Conservation (phyloP, 108 stramenopile species). For the Parmales sp. region DNA sequence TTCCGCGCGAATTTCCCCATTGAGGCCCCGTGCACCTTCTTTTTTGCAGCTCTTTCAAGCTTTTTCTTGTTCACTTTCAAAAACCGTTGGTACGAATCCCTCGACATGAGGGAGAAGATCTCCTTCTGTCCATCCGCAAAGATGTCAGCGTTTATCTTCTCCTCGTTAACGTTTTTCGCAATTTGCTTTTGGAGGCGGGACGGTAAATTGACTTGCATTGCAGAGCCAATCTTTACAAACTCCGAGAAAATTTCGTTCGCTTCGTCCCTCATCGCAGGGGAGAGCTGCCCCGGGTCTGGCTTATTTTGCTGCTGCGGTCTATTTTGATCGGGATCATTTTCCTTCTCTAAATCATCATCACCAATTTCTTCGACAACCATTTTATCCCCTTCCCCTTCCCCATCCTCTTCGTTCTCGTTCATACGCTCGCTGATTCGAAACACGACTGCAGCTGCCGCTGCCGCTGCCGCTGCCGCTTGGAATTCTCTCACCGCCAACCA, state of each 20-base stretch:
- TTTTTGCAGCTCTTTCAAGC: no score
- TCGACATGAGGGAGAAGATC: constrained; percentile 35
- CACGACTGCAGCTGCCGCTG: background rate
- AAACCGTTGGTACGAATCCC: constrained; percentile 34
- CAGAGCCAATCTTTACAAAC: constrained; percentile 22
- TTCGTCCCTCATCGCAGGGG: background rate
- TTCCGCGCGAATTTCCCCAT: no score
- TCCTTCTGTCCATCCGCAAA: constrained; percentile 33
- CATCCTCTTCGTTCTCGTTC: background rate
- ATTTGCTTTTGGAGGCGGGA: constrained; percentile 24
- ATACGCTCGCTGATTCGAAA: background rate
- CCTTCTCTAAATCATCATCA: background rate
- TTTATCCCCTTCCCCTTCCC: background rate
- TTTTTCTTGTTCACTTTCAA: no score
- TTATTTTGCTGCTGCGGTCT: background rate
- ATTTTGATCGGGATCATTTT: background rate
- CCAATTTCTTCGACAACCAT: background rate
- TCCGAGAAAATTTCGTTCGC: constrained; percentile 21
- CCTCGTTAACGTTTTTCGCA: constrained; percentile 21
- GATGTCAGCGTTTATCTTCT: constrained; percentile 17
- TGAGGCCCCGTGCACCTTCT: no score
- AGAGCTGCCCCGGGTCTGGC: background rate
- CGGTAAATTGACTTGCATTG: constrained; percentile 31
- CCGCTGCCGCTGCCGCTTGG: background rate
- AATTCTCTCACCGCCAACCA: constrained; percentile 35